Evolutionary conservation across 2,329 filamentous ascomycete species (phyloP), one percentile per base, ranked within the genome.

Genomic region (Neobulgaria alba): DNA sequence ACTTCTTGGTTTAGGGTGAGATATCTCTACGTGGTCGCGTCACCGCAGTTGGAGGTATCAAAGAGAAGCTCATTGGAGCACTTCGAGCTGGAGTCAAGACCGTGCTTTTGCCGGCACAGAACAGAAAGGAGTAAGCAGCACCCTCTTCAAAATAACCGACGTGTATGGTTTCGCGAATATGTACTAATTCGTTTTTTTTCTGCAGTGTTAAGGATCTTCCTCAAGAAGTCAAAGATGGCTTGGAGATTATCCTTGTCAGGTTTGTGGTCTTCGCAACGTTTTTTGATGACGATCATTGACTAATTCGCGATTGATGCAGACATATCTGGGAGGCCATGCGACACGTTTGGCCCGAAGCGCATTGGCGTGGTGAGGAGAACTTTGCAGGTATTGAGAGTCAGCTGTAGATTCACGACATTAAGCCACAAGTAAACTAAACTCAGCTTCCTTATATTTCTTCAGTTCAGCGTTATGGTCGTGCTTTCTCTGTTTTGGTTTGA

Each of bases 11-110:
- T 10, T 34, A 53, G 50, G 77, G 77, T 48, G 78, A 82, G 57
- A 78, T 82, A 47, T 87, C 84, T 42, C 76, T 98, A 18, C 77
- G 92, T 31, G 92, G 92, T 16, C 79, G 88, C 50, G 84, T 98
- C 42, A 86, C 92, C 64, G 87, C 90, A 18, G 92, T 98, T 26
- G 92, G 92, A 39, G 92, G 92, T 14, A 96, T 98, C 67, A 95
- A 96, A 66, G 90, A 98, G 75, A 98, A 98, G 64, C 72, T 96
- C 39, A 96, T 98, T 58, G 92, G 92, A 16, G 92, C 92, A 7
- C 71, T 93, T 58, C 76, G 90, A 41, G 92, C 92, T 2, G 92
- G 92, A 19, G 90, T 98, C 47, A 94, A 95, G 72, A 90, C 86
- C 21, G 90, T 98, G 5, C 63, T 98, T 45, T 68, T 98, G 5